These are phyloP conservation scores for Pleurotus tuoliensis DNA, from an alignment of 768 basidiomycete genomes.

Conservation along the genomic window DNA sequence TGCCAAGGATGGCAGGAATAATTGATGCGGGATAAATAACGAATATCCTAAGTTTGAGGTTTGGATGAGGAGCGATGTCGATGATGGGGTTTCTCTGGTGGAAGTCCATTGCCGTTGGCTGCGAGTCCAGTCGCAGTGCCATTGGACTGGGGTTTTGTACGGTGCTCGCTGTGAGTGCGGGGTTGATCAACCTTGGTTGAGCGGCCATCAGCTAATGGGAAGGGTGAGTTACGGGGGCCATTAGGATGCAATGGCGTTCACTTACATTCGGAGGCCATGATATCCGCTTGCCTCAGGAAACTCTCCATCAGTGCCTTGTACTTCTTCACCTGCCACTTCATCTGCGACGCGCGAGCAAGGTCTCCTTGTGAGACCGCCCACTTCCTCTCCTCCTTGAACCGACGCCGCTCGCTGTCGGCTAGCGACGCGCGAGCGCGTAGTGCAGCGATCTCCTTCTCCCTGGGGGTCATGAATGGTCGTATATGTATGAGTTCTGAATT, in stretches of 20 bases:
- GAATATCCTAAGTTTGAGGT: neutral
- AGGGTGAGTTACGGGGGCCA: neutral
- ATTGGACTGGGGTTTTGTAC: neutral
- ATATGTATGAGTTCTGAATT: slow-evolving; percentile 63
- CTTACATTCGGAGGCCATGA: slow-evolving; percentile 62
- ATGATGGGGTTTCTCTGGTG: slow-evolving; percentile 2
- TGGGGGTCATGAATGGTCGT: slow-evolving; percentile 51
- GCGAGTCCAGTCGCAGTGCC: neutral
- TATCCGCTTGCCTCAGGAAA: slow-evolving; percentile 75
- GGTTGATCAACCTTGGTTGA: neutral
- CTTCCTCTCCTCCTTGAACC: slow-evolving; percentile 82
- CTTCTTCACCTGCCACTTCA: slow-evolving; percentile 81
- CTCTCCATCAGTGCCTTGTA: slow-evolving; percentile 79
- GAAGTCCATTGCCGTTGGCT: neutral
- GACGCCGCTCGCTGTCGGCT: slow-evolving; percentile 78
- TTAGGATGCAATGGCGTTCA: neutral
- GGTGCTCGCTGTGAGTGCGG: neutral
- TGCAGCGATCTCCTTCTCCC: slow-evolving; percentile 71
- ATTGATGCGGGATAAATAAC: too few species aligned
- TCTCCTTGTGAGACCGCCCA: slow-evolving; percentile 85
- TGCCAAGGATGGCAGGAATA: too few species aligned
- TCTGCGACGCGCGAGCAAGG: slow-evolving; percentile 65
- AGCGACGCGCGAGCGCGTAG: slow-evolving; percentile 74
- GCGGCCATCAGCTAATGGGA: neutral
- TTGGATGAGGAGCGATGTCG: slow-evolving; percentile 4